phyloP scores from a whole-genome alignment of 345 rosid species.

The Odontarrhena argentea region DNA sequence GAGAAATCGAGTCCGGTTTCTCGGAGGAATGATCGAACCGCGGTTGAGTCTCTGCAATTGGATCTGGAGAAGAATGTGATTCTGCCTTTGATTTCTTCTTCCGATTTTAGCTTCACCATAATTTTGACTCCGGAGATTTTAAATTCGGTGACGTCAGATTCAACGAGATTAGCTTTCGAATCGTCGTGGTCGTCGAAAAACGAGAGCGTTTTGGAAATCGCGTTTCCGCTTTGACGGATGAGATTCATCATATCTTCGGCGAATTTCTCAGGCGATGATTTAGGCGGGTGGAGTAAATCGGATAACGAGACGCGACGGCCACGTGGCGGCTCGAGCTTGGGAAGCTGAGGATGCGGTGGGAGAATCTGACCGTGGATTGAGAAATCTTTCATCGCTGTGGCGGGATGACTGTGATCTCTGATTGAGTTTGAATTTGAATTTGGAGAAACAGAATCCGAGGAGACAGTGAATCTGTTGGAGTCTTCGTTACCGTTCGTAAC shows the following conservation, averaged over 20 bases:
- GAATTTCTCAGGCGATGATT: conserved; percentile 43
- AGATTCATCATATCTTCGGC: conserved; percentile 50
- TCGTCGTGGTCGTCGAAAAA: conserved; percentile 33
- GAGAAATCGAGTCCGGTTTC: conserved; percentile 60
- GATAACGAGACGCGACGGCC: conserved; percentile 35
- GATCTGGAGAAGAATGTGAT: conserved; percentile 78
- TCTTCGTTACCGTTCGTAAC: conserved; percentile 11
- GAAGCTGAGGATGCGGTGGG: conserved; percentile 67
- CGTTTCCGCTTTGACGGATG: conserved; percentile 66
- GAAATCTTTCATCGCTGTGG: conserved; percentile 22
- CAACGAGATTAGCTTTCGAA: conserved; percentile 11
- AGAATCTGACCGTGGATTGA: conserved; percentile 32
- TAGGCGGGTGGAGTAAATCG: conserved; percentile 32
- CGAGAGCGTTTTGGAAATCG: conserved; percentile 55
- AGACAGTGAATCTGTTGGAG: conserved; percentile 10
- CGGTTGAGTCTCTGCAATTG: conserved; percentile 76
- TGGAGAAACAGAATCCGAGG: conserved; percentile 12
- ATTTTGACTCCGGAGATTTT: conserved; percentile 78
- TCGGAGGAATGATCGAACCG: conserved; percentile 69
- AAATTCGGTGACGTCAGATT: conserved; percentile 62
- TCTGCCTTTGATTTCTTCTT: conserved; percentile 52
- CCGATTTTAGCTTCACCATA: conserved; percentile 56
- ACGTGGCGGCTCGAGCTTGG: conserved; percentile 80
- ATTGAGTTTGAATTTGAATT: conserved; percentile 29
- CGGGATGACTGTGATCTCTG: conserved; percentile 18